phyloP scores from a whole-genome alignment of 352 stramenopile species.

The Elongisporangium undulatum region DNA sequence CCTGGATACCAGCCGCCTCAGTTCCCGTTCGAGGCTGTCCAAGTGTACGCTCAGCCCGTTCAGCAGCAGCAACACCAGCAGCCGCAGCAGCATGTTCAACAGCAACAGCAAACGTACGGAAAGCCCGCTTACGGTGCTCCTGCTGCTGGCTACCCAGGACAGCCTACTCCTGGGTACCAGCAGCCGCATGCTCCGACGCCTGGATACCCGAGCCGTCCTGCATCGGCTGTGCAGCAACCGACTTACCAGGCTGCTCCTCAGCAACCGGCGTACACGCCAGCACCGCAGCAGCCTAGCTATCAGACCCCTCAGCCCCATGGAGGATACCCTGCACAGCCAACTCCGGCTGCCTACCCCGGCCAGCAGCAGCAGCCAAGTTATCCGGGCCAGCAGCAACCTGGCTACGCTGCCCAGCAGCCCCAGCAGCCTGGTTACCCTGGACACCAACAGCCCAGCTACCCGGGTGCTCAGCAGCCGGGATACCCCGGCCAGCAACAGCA shows the following conservation, averaged over 20 bases:
- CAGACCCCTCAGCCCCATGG: slow-evolving; percentile 10
- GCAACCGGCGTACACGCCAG: background rate
- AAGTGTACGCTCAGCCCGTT: slow-evolving; percentile 48
- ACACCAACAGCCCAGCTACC: slow-evolving; percentile 25
- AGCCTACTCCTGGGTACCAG: slow-evolving; percentile 31
- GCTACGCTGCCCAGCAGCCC: slow-evolving; percentile 22
- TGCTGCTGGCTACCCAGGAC: slow-evolving; percentile 24
- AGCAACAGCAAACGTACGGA: slow-evolving; percentile 23
- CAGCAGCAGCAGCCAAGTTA: slow-evolving; percentile 23
- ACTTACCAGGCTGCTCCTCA: slow-evolving; percentile 7
- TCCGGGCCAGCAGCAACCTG: slow-evolving; percentile 11
- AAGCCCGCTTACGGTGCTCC: slow-evolving; percentile 22
- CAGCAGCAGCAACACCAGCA: slow-evolving; percentile 58
- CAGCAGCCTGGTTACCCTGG: slow-evolving; percentile 24
- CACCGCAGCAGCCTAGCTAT: slow-evolving; percentile 4
- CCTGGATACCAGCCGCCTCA: slow-evolving; percentile 74
- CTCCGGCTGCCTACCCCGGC: slow-evolving; percentile 14
- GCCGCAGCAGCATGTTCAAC: slow-evolving; percentile 32
- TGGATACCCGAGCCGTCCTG: slow-evolving; percentile 29
- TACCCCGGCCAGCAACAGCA: slow-evolving; percentile 28
- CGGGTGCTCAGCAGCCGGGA: slow-evolving; percentile 29
- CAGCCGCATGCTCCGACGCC: slow-evolving; percentile 29
- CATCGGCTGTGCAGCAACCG: slow-evolving; percentile 11
- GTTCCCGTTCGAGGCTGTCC: slow-evolving; percentile 82
- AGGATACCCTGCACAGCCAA: slow-evolving; percentile 8